Percentiles rank a stretch among this genome's conserved stretches.
phyloP scores from a whole-genome alignment of 2,329 filamentous ascomycete genomes.

The Colletotrichum cuscutae region DNA sequence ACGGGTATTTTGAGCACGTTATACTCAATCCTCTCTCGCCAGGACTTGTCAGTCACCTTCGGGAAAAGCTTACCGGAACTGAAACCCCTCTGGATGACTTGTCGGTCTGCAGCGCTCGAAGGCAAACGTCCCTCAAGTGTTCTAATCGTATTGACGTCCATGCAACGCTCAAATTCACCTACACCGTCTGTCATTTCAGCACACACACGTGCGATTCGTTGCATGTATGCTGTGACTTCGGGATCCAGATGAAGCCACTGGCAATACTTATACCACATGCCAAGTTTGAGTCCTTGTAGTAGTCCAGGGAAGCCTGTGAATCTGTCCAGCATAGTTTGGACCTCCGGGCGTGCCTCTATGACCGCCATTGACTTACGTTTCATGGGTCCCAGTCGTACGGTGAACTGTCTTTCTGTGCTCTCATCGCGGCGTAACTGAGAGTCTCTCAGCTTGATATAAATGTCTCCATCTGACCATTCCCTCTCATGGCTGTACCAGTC shows the following conservation, averaged over 20 bases:
- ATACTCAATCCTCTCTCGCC: not conserved
- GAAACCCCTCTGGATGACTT: slow-evolving; percentile 1
- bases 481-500: slow-evolving; percentile 7
- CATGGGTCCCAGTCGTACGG: slow-evolving; percentile 3
- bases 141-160: not conserved
- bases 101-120: not conserved
- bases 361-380: slow-evolving; percentile 10
- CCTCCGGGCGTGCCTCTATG: not conserved
- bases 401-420: not conserved
- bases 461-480: slow-evolving; percentile 7
- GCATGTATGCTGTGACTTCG: not conserved
- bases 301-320: not conserved
- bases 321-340: not conserved
- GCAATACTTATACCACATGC: slow-evolving; percentile 11
- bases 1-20: not conserved
- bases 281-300: slow-evolving; percentile 1
- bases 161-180: not conserved
- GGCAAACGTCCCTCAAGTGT: slow-evolving; percentile 5
- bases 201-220: not conserved
- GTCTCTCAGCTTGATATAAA: slow-evolving; percentile 8
- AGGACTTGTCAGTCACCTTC: not conserved
- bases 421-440: not conserved
- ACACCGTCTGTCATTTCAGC: not conserved
- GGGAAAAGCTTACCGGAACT: not conserved
- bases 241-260: not conserved